Base-by-base conservation (phyloP, 2,329 filamentous ascomycete species). In the Fulvia fulva region DNA sequence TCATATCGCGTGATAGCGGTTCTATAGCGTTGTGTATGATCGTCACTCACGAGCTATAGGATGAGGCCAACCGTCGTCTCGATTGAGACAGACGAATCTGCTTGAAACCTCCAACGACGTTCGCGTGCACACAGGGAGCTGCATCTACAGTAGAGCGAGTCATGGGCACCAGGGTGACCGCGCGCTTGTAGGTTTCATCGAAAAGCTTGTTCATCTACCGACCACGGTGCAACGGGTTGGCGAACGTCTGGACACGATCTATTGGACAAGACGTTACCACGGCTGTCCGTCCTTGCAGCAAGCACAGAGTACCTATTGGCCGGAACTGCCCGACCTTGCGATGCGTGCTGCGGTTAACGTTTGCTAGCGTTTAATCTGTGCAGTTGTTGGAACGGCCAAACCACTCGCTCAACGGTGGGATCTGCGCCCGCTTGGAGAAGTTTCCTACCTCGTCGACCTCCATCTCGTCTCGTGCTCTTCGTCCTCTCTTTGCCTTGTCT, bases 401-500 rank as follows among this genome's bases (percentile, higher is more conserved):
- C n/a, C n/a, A n/a, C n/a, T n/a, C n/a, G n/a, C n/a, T n/a, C n/a
- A n/a, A n/a, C n/a, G 37, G 26, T 23, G 51, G 21, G 26, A 37
- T 43, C 32, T 41, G 12, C 34, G 6, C 6, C 34, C 34, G 34
- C 12, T 12, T 26, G 53, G 53, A 55, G n/a, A 55, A 55, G 44
- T 50, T 55, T 44, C 19, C n/a, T 16, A 23, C 45, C 16, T 47
- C 45, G n/a, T n/a, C n/a, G n/a, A n/a, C 9, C 28, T 47, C 45
- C 45, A 16, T 16, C 14, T 51, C 47, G n/a, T 51, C 16, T 16
- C 3, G 32, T 30, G 25, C 47, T 56, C 32, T 22, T 51, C 44
- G 37, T 37, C 34, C 30, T 30, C 28, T n/a, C n/a, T n/a, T n/a
- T n/a, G n/a, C 52, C 43, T 28, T 55, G 22, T 50, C 44, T 55